Evolutionary conservation across 2,329 filamentous ascomycete genomes (phyloP).

Genomic region (Aspergillus calidoustus): DNA sequence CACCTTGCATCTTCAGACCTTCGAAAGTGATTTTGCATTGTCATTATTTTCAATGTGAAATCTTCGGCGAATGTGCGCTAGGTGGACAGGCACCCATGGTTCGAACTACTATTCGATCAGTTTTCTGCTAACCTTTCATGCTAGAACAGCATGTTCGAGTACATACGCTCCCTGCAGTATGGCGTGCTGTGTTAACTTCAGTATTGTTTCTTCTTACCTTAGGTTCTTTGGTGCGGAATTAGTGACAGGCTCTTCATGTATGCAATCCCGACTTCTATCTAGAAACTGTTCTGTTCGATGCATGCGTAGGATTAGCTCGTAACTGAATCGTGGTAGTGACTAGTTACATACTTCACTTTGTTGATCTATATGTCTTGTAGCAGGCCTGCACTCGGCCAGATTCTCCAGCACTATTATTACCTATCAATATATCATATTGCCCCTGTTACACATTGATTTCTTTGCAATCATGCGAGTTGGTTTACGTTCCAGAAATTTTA

Average conservation of each 20-base stretch:
- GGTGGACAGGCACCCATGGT: background rate
- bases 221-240: slow-evolving; percentile 4
- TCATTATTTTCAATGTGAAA: background rate
- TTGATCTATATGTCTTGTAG: too few species aligned
- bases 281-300: background rate
- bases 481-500: background rate
- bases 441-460: too few species aligned
- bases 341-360: too few species aligned
- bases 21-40: background rate
- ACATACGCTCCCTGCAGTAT: background rate
- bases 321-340: background rate
- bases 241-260: slow-evolving; percentile 10
- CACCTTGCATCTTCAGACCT: background rate
- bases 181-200: slow-evolving; percentile 15
- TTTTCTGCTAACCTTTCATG: slow-evolving; percentile 12
- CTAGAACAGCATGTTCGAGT: slow-evolving; percentile 3
- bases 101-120: background rate
- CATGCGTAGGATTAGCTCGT: too few species aligned
- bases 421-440: too few species aligned
- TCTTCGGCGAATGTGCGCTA: too few species aligned
- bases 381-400: too few species aligned
- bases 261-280: slow-evolving; percentile 6
- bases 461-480: background rate
- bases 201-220: background rate
- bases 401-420: too few species aligned